These are phyloP conservation scores for Sporodiniella umbellata DNA, from an alignment of 371 early-diverging fungal genomes.

Conservation along the genomic window DNA sequence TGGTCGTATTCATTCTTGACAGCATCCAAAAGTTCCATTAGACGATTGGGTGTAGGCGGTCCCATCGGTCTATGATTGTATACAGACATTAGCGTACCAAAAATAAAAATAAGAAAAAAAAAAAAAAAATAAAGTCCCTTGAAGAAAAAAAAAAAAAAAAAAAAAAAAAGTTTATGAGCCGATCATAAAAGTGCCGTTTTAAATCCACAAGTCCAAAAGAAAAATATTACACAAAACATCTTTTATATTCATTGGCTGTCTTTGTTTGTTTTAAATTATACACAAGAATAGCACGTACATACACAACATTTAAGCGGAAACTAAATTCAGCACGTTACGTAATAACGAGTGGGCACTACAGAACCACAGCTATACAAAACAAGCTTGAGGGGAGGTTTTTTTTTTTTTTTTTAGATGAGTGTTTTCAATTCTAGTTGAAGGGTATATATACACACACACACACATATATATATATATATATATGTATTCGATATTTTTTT, in stretches of 20 bases:
- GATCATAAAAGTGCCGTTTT: neutral
- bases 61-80: slow-evolving; percentile 81
- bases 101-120: neutral
- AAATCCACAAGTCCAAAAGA: neutral
- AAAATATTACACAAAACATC: neutral
- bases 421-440: too few species aligned
- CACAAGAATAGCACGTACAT: too few species aligned
- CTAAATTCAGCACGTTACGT: too few species aligned
- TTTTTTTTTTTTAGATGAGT: too few species aligned
- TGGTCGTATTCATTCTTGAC: slow-evolving; percentile 76
- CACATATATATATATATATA: too few species aligned
- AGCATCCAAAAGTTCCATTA: slow-evolving; percentile 79
- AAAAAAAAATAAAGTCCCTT: neutral
- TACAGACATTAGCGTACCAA: slow-evolving; percentile 33
- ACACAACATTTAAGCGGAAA: too few species aligned
- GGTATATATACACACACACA: too few species aligned
- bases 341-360: too few species aligned
- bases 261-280: neutral
- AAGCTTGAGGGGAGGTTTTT: too few species aligned
- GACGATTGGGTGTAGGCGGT: slow-evolving; percentile 56
- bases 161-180: neutral
- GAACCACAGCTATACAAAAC: too few species aligned
- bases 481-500: too few species aligned
- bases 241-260: neutral
- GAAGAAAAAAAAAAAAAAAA: neutral